These are phyloP conservation scores for Arthroderma sp. DNA, from an alignment of 2,329 filamentous ascomycete species.

Conservation along the genomic window DNA sequence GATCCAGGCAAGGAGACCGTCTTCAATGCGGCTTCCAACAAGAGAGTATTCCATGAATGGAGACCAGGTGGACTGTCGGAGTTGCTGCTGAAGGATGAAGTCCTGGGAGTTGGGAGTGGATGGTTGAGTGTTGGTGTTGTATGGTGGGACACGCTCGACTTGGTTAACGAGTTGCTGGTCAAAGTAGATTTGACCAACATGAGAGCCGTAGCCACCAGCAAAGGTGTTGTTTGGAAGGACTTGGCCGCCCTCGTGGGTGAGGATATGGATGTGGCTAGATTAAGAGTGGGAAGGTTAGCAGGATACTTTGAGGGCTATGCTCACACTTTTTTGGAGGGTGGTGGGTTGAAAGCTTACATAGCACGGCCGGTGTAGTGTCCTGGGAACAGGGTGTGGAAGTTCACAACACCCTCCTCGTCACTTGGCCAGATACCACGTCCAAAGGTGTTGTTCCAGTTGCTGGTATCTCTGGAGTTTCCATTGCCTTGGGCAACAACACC, in stretches of 20 bases:
- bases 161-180: constrained; percentile 43
- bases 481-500: constrained; percentile 25
- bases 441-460: constrained; percentile 18
- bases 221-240: constrained; percentile 40
- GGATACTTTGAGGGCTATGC: constrained; percentile 31
- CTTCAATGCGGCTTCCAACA: constrained; percentile 39
- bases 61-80: constrained; percentile 37
- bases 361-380: constrained; percentile 6
- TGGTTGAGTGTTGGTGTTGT: constrained; percentile 34
- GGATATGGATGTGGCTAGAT: constrained; percentile 24
- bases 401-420: constrained; percentile 4
- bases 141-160: constrained; percentile 38
- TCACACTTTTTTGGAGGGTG: constrained; percentile 26
- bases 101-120: constrained; percentile 42
- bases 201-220: constrained; percentile 37
- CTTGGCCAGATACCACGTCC: constrained; percentile 1
- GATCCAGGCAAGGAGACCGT: constrained; percentile 44
- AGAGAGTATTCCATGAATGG: constrained; percentile 46
- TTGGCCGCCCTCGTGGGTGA: constrained; percentile 20
- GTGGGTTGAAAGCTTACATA: constrained; percentile 30
- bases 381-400: constrained; percentile 4
- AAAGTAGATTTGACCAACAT: constrained; percentile 53
- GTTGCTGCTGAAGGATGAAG: constrained; percentile 35
- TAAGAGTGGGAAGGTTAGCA: constrained; percentile 27
- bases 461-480: constrained; percentile 24